phyloP scores from a whole-genome alignment of 1,139 yeast species.

The Yarrowia galli region DNA sequence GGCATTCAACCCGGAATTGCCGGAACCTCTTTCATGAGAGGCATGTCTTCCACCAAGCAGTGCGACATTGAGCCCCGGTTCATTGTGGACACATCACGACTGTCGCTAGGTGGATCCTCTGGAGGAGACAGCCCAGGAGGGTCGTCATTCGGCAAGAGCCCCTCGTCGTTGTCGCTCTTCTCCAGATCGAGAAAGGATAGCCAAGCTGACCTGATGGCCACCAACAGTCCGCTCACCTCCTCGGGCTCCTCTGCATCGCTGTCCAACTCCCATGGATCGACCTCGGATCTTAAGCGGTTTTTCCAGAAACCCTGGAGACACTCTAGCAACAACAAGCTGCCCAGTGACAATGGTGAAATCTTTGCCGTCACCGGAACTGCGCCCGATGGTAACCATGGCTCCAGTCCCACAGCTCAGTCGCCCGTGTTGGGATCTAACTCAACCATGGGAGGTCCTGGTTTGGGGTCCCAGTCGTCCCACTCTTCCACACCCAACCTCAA shows the following conservation, averaged over 20 bases:
- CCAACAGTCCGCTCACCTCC: constrained; percentile 16
- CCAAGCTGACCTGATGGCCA: constrained; percentile 8
- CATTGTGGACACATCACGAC: constrained; percentile 33
- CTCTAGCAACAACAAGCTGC: constrained; percentile 22
- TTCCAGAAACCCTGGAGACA: constrained; percentile 46
- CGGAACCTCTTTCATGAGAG: constrained; percentile 33
- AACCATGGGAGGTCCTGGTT: not conserved
- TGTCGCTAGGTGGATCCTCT: constrained; percentile 9
- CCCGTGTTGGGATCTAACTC: not conserved
- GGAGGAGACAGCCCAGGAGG: constrained; percentile 20
- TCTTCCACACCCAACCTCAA: constrained; percentile 39
- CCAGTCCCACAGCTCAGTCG: constrained; percentile 23
- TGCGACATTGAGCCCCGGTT: constrained; percentile 34
- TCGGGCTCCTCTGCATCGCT: constrained; percentile 32
- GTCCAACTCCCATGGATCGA: constrained; percentile 47
- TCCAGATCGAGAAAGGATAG: constrained; percentile 26
- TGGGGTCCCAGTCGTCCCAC: constrained; percentile 23
- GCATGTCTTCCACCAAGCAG: constrained; percentile 33
- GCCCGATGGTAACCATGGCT: not conserved
- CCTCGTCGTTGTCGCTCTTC: constrained; percentile 32
- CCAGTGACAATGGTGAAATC: constrained; percentile 35
- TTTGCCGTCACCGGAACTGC: constrained; percentile 41
- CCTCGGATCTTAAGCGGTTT: constrained; percentile 53
- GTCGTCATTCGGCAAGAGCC: constrained; percentile 21
- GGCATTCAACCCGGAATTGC: constrained; percentile 34